phyloP scores from a whole-genome alignment of 208 protist species.

The Trypanosoma cruzi region DNA sequence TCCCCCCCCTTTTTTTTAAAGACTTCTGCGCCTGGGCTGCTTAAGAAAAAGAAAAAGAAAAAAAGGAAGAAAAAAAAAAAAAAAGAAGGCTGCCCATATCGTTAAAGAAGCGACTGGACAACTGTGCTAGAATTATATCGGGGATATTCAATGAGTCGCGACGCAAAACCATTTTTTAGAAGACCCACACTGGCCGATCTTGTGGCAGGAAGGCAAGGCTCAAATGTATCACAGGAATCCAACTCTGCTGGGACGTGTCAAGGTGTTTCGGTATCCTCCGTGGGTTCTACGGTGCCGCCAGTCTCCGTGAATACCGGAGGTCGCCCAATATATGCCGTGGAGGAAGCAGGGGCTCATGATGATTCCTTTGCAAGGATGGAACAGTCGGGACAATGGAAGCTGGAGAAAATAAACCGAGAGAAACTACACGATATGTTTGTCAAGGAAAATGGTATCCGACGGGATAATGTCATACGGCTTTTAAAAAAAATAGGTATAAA shows the following conservation, averaged over 20 bases:
- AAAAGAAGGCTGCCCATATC: not conserved
- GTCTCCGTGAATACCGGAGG: not conserved
- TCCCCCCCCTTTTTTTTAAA: not conserved
- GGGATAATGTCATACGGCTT: slow-evolving; percentile 16
- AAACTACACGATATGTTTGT: not conserved
- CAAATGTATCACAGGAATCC: not conserved
- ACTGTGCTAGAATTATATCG: not conserved
- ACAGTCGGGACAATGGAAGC: not conserved
- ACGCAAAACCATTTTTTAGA: not conserved
- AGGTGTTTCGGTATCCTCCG: not conserved
- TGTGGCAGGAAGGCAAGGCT: slow-evolving; percentile 5
- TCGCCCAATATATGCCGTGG: not conserved
- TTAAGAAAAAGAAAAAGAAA: too few species aligned
- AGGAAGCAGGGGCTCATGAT: not conserved
- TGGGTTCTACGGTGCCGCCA: not conserved
- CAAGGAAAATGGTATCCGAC: slow-evolving; percentile 12
- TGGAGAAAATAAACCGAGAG: not conserved
- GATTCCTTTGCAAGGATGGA: not conserved
- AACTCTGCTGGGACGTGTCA: not conserved
- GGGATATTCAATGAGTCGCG: not conserved
- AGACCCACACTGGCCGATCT: slow-evolving; percentile 18
- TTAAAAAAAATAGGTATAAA: slow-evolving; percentile 18
- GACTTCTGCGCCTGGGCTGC: too few species aligned
- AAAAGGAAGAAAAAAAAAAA: too few species aligned
- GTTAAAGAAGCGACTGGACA: not conserved